Evolutionary conservation across 352 stramenopile species (phyloP).

Genomic region (Discostella stelligera): DNA sequence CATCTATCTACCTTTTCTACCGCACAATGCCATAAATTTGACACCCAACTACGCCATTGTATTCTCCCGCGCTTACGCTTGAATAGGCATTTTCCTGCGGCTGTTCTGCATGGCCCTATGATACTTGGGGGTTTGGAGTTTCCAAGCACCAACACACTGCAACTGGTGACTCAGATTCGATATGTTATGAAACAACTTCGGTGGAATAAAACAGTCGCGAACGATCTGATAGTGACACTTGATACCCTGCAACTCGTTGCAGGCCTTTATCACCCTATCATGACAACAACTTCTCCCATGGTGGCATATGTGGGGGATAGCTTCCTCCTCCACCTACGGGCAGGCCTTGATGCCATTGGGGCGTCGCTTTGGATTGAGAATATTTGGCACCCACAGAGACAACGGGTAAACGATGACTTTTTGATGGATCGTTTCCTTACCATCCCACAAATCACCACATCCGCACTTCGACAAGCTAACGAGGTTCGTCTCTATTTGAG

Average conservation of each 20-base stretch:
- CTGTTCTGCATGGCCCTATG: not conserved
- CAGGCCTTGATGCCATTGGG: not conserved
- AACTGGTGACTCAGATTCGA: slow-evolving; percentile 11
- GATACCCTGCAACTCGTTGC: not conserved
- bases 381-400: slow-evolving; percentile 2
- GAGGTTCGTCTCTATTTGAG: not conserved
- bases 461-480: not conserved
- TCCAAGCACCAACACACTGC: not conserved
- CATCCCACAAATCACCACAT: not conserved
- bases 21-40: too few relatives aligned
- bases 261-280: not conserved
- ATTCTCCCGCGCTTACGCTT: not conserved
- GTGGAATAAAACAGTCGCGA: slow-evolving; percentile 8
- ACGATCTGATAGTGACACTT: slow-evolving; percentile 6
- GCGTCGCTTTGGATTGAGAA: slow-evolving; percentile 18
- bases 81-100: not conserved
- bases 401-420: not conserved
- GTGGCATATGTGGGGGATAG: not conserved
- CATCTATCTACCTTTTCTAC: slow-evolving; percentile 1
- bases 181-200: slow-evolving; percentile 10
- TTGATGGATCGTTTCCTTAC: not conserved
- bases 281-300: not conserved
- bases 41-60: too few relatives aligned
- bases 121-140: slow-evolving; percentile 25
- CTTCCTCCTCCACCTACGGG: not conserved